These are phyloP conservation scores for Colletotrichum gloeosporioides DNA, from an alignment of 2,329 filamentous ascomycete genomes.

Conservation along the genomic window DNA sequence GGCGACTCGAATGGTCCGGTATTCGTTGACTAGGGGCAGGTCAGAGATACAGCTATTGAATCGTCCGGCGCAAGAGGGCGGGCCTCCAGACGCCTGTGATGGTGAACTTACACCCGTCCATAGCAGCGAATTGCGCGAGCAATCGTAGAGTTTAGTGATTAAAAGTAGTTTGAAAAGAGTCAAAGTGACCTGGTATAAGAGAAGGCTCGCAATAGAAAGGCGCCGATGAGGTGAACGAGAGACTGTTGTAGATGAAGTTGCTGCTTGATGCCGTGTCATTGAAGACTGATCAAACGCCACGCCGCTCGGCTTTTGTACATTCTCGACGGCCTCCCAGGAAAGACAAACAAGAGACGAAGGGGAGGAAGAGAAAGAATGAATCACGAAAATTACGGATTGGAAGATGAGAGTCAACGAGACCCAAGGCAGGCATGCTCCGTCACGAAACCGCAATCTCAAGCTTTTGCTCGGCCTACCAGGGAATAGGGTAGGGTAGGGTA, in stretches of 20 bases:
- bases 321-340: constrained; percentile 8
- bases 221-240: neutral
- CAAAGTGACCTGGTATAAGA: neutral
- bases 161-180: neutral
- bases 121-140: neutral
- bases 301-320: constrained; percentile 17
- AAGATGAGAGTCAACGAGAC: neutral
- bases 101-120: constrained; percentile 22
- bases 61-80: neutral
- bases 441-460: neutral
- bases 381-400: neutral
- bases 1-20: constrained; percentile 63
- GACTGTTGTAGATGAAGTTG: neutral
- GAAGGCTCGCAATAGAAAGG: neutral
- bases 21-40: constrained; percentile 59
- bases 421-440: constrained; percentile 1
- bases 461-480: neutral
- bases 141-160: neutral
- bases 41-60: neutral
- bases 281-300: neutral
- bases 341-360: neutral
- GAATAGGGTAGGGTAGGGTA: neutral
- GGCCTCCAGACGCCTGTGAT: neutral
- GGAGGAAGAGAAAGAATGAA: neutral
- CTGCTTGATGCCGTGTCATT: neutral